These are phyloP conservation scores for Lecanosticta acicola DNA, from an alignment of 2,329 filamentous ascomycete genomes.

Conservation along the genomic window DNA sequence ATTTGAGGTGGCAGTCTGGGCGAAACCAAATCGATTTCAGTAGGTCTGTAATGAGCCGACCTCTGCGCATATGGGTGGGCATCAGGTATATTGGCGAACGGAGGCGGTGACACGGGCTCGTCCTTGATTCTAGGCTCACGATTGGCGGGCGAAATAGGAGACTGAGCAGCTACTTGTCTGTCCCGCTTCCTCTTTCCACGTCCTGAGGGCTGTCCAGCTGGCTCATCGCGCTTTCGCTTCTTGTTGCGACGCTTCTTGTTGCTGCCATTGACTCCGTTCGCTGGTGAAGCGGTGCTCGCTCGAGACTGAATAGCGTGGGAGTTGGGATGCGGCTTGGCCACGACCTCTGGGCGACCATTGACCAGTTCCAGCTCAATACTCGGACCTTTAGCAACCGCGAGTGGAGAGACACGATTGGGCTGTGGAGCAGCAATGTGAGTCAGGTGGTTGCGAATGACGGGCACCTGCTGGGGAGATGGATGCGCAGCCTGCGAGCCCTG, in stretches of 20 bases:
- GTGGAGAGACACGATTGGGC: conserved; percentile 61
- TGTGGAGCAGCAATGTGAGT: conserved; percentile 64
- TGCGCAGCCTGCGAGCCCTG: conserved; percentile 23
- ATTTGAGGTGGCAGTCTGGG: conserved; percentile 38
- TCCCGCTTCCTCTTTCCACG: conserved; percentile 29
- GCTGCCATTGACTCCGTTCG: conserved; percentile 14
- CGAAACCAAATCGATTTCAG: conserved; percentile 37
- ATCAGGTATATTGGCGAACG: conserved; percentile 42
- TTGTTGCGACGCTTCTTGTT: conserved; percentile 27
- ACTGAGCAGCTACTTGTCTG: conserved; percentile 32
- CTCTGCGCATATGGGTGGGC: conserved; percentile 37
- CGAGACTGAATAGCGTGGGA: conserved; percentile 21
- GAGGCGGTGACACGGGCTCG: conserved; percentile 57
- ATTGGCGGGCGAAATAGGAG: conserved; percentile 31
- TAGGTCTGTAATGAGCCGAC: conserved; percentile 32
- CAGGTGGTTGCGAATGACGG: conserved; percentile 62
- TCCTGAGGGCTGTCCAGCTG: conserved; percentile 10
- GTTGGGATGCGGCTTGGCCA: conserved; percentile 21
- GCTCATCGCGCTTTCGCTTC: conserved; percentile 33
- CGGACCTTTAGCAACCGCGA: conserved; percentile 49
- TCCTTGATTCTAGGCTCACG: conserved; percentile 54
- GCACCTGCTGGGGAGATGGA: conserved; percentile 46
- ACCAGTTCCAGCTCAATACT: conserved; percentile 44
- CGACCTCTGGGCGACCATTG: conserved; percentile 31
- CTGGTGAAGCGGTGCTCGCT: conserved; percentile 28